A percentile compares a stretch with the other conserved stretches of the same genome.
phyloP scores from a whole-genome alignment of 306 rosid species.

The Hippophae tibetana region DNA sequence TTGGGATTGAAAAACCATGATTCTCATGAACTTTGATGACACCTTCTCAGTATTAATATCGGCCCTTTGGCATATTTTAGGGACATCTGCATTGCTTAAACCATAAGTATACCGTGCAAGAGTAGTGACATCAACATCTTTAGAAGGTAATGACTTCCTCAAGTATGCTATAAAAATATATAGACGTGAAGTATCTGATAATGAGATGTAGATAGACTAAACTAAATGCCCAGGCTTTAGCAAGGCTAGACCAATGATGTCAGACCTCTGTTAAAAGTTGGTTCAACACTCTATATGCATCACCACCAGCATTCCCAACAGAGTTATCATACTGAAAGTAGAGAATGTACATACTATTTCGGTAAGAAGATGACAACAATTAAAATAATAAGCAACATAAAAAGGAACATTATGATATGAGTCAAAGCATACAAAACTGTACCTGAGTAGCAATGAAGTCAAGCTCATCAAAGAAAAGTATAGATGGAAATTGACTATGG shows the following conservation, averaged over 20 bases:
- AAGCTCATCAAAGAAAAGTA: constrained; percentile 68
- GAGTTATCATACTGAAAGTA: constrained; percentile 45
- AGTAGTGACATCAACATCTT: constrained; percentile 45
- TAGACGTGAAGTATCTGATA: constrained; percentile 51
- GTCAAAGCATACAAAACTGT: neutral
- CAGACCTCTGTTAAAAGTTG: constrained; percentile 63
- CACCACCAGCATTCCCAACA: constrained; percentile 60
- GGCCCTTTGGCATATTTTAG: constrained; percentile 64
- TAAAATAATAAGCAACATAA: no score
- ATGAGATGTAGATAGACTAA: constrained; percentile 54
- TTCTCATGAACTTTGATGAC: neutral
- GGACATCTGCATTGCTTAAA: constrained; percentile 59
- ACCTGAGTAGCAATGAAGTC: constrained; percentile 73
- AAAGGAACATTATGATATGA: neutral
- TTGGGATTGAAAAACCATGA: no score
- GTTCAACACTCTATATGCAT: constrained; percentile 64
- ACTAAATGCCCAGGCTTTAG: constrained; percentile 64
- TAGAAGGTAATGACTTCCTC: constrained; percentile 54
- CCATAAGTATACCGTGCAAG: constrained; percentile 51
- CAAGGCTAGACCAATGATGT: constrained; percentile 60
- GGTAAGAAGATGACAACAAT: no score
- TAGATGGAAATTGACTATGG: constrained; percentile 61
- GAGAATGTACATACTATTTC: neutral
- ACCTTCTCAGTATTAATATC: constrained; percentile 49
- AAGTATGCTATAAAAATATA: constrained; percentile 63